phyloP scores from a whole-genome alignment of 139 green algal species.

The Chlorella sp. region DNA sequence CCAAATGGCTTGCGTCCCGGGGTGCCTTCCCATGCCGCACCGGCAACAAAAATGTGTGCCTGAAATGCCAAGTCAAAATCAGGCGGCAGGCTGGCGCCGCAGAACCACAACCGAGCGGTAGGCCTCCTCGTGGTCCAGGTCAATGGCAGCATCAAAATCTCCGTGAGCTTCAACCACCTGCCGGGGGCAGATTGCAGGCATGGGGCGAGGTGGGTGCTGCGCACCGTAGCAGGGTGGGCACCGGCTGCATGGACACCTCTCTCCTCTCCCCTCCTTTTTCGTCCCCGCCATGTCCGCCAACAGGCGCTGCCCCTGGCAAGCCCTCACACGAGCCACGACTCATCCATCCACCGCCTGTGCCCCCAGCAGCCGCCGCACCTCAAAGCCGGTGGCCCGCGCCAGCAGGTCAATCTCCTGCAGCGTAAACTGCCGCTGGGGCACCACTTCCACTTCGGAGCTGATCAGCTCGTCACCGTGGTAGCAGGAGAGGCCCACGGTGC shows the following conservation, averaged over 20 bases:
- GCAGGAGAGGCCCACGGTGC: slow-evolving; percentile 45
- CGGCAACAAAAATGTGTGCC: too few relatives aligned
- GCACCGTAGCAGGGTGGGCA: neutral
- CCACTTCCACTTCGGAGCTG: slow-evolving; percentile 32
- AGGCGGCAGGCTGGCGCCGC: neutral
- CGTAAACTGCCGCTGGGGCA: slow-evolving; percentile 42
- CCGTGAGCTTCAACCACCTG: slow-evolving; percentile 38
- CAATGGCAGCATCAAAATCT: slow-evolving; percentile 32
- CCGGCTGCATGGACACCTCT: too few relatives aligned
- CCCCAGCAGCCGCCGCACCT: slow-evolving; percentile 7
- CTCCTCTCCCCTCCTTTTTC: too few relatives aligned
- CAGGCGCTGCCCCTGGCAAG: too few relatives aligned
- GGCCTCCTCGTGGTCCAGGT: slow-evolving; percentile 39
- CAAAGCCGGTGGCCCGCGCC: slow-evolving; percentile 18
- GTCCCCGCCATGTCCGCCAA: too few relatives aligned
- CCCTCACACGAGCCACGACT: too few relatives aligned
- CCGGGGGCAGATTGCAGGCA: neutral
- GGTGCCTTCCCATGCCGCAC: too few relatives aligned
- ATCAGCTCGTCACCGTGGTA: slow-evolving; percentile 35
- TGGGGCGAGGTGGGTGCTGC: neutral
- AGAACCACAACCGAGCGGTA: slow-evolving; percentile 38
- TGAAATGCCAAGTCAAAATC: too few relatives aligned
- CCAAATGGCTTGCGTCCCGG: too few relatives aligned
- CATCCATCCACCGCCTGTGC: too few relatives aligned
- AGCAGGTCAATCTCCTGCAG: slow-evolving; percentile 49